A percentile compares a stretch with the other conserved stretches of the same genome.
Conservation (phyloP, 129 eudicot species). For the Flaveria bidentis region DNA sequence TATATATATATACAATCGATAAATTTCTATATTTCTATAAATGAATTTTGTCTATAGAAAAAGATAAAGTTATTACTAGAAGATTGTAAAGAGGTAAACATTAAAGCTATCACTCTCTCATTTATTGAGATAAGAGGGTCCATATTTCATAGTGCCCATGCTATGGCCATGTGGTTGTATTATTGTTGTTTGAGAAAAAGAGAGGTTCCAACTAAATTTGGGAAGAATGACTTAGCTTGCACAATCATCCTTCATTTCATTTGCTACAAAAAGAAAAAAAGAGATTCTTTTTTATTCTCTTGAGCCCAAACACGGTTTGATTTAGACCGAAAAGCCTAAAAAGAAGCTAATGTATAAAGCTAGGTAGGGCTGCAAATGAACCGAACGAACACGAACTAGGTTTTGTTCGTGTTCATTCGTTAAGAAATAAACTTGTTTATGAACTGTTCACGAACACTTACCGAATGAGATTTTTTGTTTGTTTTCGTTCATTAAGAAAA, state of each 20-base stretch:
- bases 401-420: no score
- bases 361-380: no score
- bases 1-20: neutral
- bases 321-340: no score
- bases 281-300: no score
- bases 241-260: neutral
- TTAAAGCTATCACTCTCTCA: slow-evolving; percentile 22
- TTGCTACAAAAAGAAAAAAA: neutral
- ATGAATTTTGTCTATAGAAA: neutral
- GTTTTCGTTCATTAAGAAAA: no score
- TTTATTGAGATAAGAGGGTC: slow-evolving; percentile 33
- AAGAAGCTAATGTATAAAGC: neutral
- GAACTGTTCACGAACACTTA: no score
- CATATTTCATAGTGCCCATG: slow-evolving; percentile 34
- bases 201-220: slow-evolving; percentile 25
- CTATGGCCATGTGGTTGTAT: slow-evolving; percentile 41
- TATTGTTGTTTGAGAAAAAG: slow-evolving; percentile 6
- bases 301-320: no score
- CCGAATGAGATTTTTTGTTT: no score
- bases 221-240: slow-evolving; percentile 14
- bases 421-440: no score
- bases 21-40: neutral
- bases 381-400: no score
- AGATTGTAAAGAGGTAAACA: neutral
- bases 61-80: neutral